Conservation (phyloP, 2,329 filamentous ascomycete genomes). For the Venturia effusa region DNA sequence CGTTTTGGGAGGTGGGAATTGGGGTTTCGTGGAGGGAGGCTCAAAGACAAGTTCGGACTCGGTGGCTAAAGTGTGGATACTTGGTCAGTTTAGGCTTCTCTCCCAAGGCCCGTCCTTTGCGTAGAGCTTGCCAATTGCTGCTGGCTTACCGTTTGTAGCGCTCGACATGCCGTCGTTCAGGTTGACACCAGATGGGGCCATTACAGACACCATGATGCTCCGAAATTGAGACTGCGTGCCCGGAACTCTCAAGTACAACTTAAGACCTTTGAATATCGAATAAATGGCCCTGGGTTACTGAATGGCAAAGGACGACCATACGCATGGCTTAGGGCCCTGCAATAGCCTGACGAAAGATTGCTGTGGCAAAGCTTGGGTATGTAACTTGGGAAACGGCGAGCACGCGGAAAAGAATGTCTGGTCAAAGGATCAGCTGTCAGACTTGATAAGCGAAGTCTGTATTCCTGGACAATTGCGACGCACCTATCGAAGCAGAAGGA, state of each 20-base stretch:
- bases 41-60: not conserved
- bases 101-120: not conserved
- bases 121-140: not conserved
- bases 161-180: not conserved
- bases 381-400: not conserved
- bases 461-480: not conserved
- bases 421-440: too few species aligned
- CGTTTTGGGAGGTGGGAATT: conserved; percentile 76
- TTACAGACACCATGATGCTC: conserved; percentile 5
- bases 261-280: not conserved
- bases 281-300: not conserved
- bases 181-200: not conserved
- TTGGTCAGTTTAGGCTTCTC: not conserved
- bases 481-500: not conserved
- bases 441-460: too few species aligned
- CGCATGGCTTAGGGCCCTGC: not conserved
- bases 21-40: not conserved
- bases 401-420: not conserved
- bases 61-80: not conserved
- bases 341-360: not conserved
- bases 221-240: not conserved
- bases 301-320: not conserved
- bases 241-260: not conserved
- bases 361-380: not conserved
- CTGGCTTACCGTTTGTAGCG: not conserved